These are phyloP conservation scores for Starmerella bacillaris DNA, from an alignment of 805 yeast species.

Conservation along the genomic window DNA sequence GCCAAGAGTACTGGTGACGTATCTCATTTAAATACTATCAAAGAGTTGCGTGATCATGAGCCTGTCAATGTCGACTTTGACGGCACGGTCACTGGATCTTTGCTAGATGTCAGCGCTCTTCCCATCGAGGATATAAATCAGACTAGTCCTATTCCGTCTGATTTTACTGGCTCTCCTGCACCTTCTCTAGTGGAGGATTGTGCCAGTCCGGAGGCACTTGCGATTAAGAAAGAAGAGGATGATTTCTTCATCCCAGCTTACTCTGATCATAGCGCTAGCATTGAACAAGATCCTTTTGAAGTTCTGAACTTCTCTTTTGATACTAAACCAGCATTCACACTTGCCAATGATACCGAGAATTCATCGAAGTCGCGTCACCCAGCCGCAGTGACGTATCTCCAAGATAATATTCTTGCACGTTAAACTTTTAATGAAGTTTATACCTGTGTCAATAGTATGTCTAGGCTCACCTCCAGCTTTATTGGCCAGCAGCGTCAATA, in stretches of 20 bases:
- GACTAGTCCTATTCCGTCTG: background rate
- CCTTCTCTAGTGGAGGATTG: conserved; percentile 16
- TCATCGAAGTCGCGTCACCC: conserved; percentile 21
- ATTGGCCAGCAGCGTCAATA: conserved; percentile 22
- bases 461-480: conserved; percentile 13
- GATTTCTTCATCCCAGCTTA: conserved; percentile 8
- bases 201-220: conserved; percentile 15
- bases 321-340: conserved; percentile 8
- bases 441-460: background rate
- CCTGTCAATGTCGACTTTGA: background rate
- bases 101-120: background rate
- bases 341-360: conserved; percentile 11
- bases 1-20: conserved; percentile 16
- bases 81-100: conserved; percentile 1
- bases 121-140: background rate
- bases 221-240: conserved; percentile 8
- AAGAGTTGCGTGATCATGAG: background rate
- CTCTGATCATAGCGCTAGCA: conserved; percentile 2
- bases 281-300: conserved; percentile 3
- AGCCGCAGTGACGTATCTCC: conserved; percentile 19
- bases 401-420: background rate
- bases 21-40: conserved; percentile 6
- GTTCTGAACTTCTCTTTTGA: conserved; percentile 9
- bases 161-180: conserved; percentile 11
- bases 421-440: background rate